Evolutionary conservation across 257 asterid species (phyloP).

Genomic region (Cinchona pubescens): DNA sequence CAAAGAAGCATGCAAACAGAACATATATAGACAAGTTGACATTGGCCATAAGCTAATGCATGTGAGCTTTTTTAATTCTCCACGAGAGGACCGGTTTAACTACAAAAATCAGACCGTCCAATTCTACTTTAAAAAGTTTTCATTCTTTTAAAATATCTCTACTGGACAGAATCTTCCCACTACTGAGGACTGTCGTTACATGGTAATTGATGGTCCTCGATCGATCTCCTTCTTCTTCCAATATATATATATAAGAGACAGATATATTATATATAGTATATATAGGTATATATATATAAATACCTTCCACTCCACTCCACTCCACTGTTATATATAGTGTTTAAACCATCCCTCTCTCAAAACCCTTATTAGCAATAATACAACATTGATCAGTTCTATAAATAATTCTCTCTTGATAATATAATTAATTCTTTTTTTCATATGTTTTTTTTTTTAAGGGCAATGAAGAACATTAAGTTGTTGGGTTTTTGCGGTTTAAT

Average conservation of each 20-base stretch:
- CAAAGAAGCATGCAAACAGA: conserved; percentile 23
- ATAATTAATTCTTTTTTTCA: too few relatives aligned
- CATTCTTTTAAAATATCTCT: conserved; percentile 7
- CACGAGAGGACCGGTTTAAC: conserved; percentile 12
- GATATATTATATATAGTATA: too few relatives aligned
- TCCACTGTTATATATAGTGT: not conserved
- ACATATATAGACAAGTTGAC: conserved; percentile 27
- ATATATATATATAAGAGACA: too few relatives aligned
- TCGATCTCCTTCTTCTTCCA: conserved; percentile 2
- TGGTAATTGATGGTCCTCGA: conserved; percentile 14
- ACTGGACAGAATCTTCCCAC: conserved; percentile 22
- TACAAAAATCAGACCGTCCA: conserved; percentile 24
- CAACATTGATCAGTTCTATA: too few relatives aligned
- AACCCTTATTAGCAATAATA: not conserved
- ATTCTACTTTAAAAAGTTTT: conserved; percentile 15
- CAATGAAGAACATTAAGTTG: conserved; percentile 2
- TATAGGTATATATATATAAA: conserved; percentile 5
- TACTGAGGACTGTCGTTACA: conserved; percentile 15
- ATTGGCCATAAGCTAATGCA: conserved; percentile 5
- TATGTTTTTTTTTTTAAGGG: conserved; percentile 3
- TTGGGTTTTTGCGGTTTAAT: conserved; percentile 9
- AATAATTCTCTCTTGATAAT: too few relatives aligned
- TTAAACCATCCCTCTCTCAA: not conserved
- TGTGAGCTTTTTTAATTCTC: conserved; percentile 20
- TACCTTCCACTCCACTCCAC: too few relatives aligned